Percentiles rank a stretch among this genome's conserved stretches.
phyloP scores from a whole-genome alignment of 2,329 filamentous ascomycete genomes.

The Nothophoma quercina region DNA sequence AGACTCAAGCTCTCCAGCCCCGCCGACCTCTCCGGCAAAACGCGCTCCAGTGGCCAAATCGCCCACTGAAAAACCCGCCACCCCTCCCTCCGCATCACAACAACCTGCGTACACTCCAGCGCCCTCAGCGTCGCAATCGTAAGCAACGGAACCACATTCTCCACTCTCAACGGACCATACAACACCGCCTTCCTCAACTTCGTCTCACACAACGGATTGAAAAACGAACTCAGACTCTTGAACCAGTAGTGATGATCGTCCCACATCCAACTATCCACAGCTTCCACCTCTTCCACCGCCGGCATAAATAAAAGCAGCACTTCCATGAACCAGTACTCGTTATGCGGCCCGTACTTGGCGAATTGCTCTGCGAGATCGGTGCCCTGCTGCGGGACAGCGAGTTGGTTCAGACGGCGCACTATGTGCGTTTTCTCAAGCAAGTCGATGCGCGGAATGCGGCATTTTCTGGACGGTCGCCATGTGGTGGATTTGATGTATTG shows the following conservation, averaged over 20 bases:
- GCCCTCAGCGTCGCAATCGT: conserved; percentile 4
- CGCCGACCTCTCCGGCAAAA: background rate
- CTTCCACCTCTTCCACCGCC: background rate
- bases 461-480: too few species aligned
- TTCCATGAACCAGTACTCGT: conserved; percentile 15
- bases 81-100: conserved; percentile 11
- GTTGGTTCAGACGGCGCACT: background rate
- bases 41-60: background rate
- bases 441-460: background rate
- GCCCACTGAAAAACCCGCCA: conserved; percentile 10
- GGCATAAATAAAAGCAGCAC: conserved; percentile 7
- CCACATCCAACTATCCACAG: conserved; percentile 5
- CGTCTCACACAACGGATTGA: background rate
- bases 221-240: conserved; percentile 2
- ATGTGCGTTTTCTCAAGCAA: conserved; percentile 6
- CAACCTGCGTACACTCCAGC: conserved; percentile 3
- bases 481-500: background rate
- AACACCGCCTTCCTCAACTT: background rate
- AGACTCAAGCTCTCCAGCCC: background rate
- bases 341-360: background rate
- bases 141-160: conserved; percentile 7
- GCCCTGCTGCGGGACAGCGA: conserved; percentile 7
- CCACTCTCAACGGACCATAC: conserved; percentile 3
- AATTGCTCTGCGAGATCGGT: conserved; percentile 5
- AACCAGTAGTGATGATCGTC: conserved; percentile 20